Percentiles rank a stretch among this genome's conserved stretches.
phyloP scores from a whole-genome alignment of 441 rosid genomes.

The Erodium trifolium region DNA sequence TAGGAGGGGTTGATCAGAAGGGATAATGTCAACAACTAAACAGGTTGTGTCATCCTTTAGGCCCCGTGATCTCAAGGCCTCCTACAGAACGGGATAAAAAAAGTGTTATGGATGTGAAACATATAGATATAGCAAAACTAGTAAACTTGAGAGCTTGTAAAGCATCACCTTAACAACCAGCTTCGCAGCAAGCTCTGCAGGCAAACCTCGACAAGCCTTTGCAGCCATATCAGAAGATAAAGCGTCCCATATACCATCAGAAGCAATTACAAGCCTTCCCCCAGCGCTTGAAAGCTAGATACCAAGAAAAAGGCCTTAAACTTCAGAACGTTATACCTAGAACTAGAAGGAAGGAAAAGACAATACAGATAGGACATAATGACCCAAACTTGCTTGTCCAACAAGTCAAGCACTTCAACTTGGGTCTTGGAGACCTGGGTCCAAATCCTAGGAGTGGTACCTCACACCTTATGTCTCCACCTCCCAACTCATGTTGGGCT shows the following conservation, averaged over 20 bases:
- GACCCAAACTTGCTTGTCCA: no score
- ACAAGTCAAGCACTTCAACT: no score
- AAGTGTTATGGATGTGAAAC: conserved; percentile 13
- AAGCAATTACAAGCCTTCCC: conserved; percentile 81
- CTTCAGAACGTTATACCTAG: not conserved
- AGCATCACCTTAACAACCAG: conserved; percentile 73
- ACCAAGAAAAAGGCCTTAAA: not conserved
- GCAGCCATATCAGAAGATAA: conserved; percentile 68
- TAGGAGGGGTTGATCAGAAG: conserved; percentile 61
- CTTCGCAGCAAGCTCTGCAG: conserved; percentile 80
- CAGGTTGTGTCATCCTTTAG: conserved; percentile 98
- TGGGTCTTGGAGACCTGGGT: no score
- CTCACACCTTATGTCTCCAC: no score
- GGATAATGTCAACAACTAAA: conserved; percentile 94
- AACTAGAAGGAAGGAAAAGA: not conserved
- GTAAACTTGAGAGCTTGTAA: not conserved
- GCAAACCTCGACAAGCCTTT: conserved; percentile 63
- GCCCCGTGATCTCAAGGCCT: conserved; percentile 93
- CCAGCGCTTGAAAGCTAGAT: conserved; percentile 66
- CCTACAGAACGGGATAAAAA: conserved; percentile 36
- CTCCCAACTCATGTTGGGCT: no score
- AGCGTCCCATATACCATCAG: conserved; percentile 92
- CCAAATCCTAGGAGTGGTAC: no score
- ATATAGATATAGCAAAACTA: not conserved
- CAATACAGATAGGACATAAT: not conserved